These are phyloP conservation scores for Stachybotrys echinatus DNA, from an alignment of 2,329 filamentous ascomycete species.

Conservation along the genomic window DNA sequence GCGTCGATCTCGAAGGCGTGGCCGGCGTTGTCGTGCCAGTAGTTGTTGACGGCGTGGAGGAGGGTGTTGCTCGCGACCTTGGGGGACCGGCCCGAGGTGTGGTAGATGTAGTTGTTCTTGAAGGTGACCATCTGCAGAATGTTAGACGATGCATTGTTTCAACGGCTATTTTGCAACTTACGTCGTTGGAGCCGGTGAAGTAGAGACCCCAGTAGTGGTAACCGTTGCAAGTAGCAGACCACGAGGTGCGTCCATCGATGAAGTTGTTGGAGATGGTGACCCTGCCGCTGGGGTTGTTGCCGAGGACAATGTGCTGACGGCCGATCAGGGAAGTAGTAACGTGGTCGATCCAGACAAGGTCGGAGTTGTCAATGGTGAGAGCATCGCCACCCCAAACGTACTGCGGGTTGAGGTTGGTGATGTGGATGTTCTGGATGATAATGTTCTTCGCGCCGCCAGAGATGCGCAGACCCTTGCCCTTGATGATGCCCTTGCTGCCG, in stretches of 20 bases:
- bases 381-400: constrained; percentile 58
- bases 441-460: constrained; percentile 44
- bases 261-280: constrained; percentile 57
- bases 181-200: constrained; percentile 49
- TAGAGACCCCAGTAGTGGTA: constrained; percentile 58
- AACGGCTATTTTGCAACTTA: constrained; percentile 18
- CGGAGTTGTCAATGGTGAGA: constrained; percentile 44
- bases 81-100: constrained; percentile 50
- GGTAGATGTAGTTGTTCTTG: constrained; percentile 57
- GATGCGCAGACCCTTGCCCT: constrained; percentile 51
- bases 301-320: constrained; percentile 56
- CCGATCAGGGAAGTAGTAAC: constrained; percentile 52
- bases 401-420: constrained; percentile 50
- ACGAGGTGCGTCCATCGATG: constrained; percentile 49
- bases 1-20: constrained; percentile 52
- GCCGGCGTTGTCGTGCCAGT: constrained; percentile 47
- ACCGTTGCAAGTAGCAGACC: constrained; percentile 52
- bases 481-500: constrained; percentile 48
- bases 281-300: constrained; percentile 44
- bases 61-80: constrained; percentile 52
- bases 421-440: constrained; percentile 55
- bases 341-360: constrained; percentile 47
- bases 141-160: not conserved
- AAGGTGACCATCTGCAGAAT: constrained; percentile 39
- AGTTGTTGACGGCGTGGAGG: constrained; percentile 59